A percentile compares a stretch with the other conserved stretches of the same genome.
Conservation (phyloP, 2,329 filamentous ascomycete species). For the Monosporascus sp. region DNA sequence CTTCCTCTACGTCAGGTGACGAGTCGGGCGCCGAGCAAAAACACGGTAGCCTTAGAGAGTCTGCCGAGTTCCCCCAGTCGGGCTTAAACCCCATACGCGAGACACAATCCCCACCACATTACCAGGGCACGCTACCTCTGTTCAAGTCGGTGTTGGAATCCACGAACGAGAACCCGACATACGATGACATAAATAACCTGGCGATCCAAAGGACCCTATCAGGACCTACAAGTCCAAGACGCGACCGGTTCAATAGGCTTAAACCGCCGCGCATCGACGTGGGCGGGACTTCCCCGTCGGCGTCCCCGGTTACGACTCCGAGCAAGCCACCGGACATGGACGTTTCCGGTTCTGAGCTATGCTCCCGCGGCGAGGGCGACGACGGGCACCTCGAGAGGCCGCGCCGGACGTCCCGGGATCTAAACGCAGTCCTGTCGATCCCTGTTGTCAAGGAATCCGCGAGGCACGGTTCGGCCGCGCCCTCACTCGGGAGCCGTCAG, state of each 20-base stretch:
- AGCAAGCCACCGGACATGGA: conserved; percentile 27
- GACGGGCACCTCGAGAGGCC: conserved; percentile 20
- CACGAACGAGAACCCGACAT: conserved; percentile 12
- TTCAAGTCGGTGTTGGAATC: conserved; percentile 36
- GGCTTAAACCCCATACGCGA: conserved; percentile 27
- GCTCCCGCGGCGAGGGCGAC: conserved; percentile 18
- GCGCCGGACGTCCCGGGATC: conserved; percentile 30
- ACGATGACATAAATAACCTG: conserved; percentile 13
- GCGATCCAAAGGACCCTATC: conserved; percentile 14
- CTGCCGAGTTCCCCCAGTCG: conserved; percentile 30
- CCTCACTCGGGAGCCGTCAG: conserved; percentile 25
- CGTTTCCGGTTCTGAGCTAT: conserved; percentile 35
- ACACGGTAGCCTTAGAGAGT: conserved; percentile 34
- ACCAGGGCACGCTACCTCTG: conserved; percentile 48
- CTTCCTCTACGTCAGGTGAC: conserved; percentile 39
- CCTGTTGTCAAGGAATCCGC: conserved; percentile 6
- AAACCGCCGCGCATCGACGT: conserved; percentile 48
- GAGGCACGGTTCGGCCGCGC: conserved; percentile 5
- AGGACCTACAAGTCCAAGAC: conserved; percentile 34
- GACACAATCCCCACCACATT: conserved; percentile 36
- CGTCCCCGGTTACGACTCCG: conserved; percentile 22
- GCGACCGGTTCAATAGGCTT: conserved; percentile 41
- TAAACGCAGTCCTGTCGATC: conserved; percentile 28
- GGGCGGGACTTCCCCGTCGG: conserved; percentile 35
- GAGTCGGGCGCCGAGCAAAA: conserved; percentile 44